These are phyloP conservation scores for Rhizopogon salebrosus DNA, from an alignment of 768 basidiomycete genomes.

Conservation along the genomic window DNA sequence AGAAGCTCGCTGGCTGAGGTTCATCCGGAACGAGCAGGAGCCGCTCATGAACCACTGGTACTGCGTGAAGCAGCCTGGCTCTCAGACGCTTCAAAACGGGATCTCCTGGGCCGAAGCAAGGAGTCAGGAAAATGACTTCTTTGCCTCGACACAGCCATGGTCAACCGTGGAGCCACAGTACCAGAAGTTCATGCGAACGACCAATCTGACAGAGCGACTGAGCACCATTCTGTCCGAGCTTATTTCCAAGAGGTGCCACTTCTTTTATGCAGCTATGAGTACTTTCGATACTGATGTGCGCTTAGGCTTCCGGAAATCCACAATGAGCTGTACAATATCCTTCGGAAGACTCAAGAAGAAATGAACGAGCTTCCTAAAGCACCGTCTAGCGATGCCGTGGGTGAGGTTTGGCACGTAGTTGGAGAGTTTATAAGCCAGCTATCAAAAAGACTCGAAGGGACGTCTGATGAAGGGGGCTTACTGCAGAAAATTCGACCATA, in stretches of 20 bases:
- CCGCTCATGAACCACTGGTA: slow-evolving; percentile 27
- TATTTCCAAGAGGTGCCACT: slow-evolving; percentile 51
- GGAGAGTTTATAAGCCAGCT: slow-evolving; percentile 44
- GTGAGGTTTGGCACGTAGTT: slow-evolving; percentile 49
- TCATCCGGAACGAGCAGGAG: slow-evolving; percentile 49
- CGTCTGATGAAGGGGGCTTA: slow-evolving; percentile 46
- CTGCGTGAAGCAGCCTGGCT: slow-evolving; percentile 37
- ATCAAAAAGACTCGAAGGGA: slow-evolving; percentile 42
- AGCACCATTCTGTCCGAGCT: slow-evolving; percentile 59
- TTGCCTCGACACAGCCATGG: slow-evolving; percentile 50
- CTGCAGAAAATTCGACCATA: slow-evolving; percentile 50
- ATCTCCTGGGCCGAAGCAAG: slow-evolving; percentile 58
- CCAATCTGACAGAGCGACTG: slow-evolving; percentile 49
- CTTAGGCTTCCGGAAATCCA: slow-evolving; percentile 59
- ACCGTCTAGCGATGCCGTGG: slow-evolving; percentile 50
- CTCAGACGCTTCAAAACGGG: slow-evolving; percentile 15
- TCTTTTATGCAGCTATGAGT: background rate
- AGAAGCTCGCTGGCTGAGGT: slow-evolving; percentile 42
- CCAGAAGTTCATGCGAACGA: slow-evolving; percentile 50
- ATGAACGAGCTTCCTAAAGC: slow-evolving; percentile 38
- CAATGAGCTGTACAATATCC: slow-evolving; percentile 46
- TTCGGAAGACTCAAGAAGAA: slow-evolving; percentile 32
- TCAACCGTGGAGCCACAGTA: slow-evolving; percentile 44
- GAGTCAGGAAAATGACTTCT: slow-evolving; percentile 50
- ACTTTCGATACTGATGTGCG: background rate